These are phyloP conservation scores for Candida namnaoensis DNA, from an alignment of 805 yeast species.

Conservation along the genomic window DNA sequence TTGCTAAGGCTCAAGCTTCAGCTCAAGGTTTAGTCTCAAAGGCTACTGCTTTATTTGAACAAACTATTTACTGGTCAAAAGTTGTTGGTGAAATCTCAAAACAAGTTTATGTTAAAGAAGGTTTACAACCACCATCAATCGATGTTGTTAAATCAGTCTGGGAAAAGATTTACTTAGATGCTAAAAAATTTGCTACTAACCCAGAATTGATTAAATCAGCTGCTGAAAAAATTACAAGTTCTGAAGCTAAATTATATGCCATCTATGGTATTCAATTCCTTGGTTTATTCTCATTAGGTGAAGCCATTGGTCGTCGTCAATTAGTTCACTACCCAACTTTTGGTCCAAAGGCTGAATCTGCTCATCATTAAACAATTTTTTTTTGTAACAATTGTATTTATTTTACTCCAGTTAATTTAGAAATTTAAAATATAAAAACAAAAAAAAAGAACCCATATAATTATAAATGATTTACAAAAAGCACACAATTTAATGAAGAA, in stretches of 20 bases:
- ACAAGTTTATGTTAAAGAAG: conserved; percentile 82
- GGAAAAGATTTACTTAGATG: conserved; percentile 39
- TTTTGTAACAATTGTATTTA: not conserved
- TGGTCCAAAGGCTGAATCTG: conserved; percentile 34
- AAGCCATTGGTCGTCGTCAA: conserved; percentile 92
- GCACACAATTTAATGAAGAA: too few relatives aligned
- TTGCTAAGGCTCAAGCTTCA: conserved; percentile 28
- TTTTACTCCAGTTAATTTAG: too few relatives aligned
- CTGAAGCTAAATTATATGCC: conserved; percentile 54
- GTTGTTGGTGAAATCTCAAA: conserved; percentile 41
- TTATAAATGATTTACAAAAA: too few relatives aligned
- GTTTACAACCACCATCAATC: conserved; percentile 81
- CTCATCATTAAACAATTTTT: conserved; percentile 17
- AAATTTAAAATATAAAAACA: too few relatives aligned
- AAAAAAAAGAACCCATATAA: too few relatives aligned
- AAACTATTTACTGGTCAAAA: conserved; percentile 72
- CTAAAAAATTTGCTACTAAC: conserved; percentile 35
- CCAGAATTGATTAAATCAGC: conserved; percentile 51
- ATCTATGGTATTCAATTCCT: conserved; percentile 76
- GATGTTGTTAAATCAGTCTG: conserved; percentile 74
- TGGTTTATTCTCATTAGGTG: conserved; percentile 92
- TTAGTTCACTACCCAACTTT: conserved; percentile 77
- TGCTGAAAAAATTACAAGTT: conserved; percentile 41
- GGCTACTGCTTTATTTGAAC: conserved; percentile 32
- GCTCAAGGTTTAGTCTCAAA: conserved; percentile 22